phyloP scores from a whole-genome alignment of 2,329 filamentous ascomycete species.

The Trichoderma semiorbis region DNA sequence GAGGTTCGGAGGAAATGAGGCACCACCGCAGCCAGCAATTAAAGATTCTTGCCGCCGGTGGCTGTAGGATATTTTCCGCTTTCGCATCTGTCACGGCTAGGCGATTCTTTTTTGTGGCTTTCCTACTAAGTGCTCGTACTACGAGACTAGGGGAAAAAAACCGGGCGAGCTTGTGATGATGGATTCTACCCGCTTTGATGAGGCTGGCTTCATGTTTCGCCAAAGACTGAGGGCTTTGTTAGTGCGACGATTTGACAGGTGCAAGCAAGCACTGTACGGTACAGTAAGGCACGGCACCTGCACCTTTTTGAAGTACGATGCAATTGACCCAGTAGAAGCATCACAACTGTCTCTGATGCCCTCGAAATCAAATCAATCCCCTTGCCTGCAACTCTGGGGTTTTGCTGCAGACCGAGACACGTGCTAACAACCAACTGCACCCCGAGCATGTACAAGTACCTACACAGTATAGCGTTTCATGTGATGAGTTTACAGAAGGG shows the following conservation, averaged over 20 bases:
- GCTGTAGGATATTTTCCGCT: not conserved
- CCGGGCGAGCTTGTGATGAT: not conserved
- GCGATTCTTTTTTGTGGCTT: not conserved
- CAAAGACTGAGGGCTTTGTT: not conserved
- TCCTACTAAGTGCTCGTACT: not conserved
- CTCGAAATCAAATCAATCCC: not conserved
- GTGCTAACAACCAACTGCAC: conserved; percentile 6
- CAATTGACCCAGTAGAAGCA: not conserved
- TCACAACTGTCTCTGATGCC: not conserved
- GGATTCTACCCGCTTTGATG: not conserved
- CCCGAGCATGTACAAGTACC: not conserved
- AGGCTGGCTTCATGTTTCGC: not conserved
- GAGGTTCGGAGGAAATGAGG: not conserved
- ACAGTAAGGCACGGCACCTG: not conserved
- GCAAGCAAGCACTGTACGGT: not conserved
- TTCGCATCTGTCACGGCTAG: not conserved
- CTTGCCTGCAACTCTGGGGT: not conserved
- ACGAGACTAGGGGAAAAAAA: not conserved
- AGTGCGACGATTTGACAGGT: not conserved
- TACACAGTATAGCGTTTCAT: not conserved
- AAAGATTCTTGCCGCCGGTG: not conserved
- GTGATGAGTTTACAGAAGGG: not conserved
- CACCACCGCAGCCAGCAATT: conserved; percentile 7
- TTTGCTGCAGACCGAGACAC: conserved; percentile 15
- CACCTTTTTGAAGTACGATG: not conserved